phyloP scores from a whole-genome alignment of 371 early-diverging fungal species.

The Globomyces sp. region DNA sequence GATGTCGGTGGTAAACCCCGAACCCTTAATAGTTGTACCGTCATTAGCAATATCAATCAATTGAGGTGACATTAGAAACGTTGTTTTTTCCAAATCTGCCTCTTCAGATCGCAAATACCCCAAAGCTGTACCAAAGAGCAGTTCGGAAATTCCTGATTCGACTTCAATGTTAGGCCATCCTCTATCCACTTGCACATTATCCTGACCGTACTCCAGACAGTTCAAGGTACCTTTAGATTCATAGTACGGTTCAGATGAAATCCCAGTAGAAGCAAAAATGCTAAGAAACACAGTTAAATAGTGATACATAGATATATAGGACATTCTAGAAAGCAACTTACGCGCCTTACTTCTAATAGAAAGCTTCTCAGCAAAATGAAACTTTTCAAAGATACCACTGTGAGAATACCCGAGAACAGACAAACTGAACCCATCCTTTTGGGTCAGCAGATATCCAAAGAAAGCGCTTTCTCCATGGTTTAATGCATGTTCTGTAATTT shows the following conservation, averaged over 20 bases:
- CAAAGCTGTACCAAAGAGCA: constrained; percentile 31
- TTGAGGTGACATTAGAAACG: constrained; percentile 23
- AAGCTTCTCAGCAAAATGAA: constrained; percentile 11
- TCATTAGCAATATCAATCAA: constrained; percentile 27
- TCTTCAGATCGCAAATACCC: constrained; percentile 31
- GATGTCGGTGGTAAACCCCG: constrained; percentile 25
- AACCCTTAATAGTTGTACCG: constrained; percentile 30
- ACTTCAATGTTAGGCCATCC: constrained; percentile 25
- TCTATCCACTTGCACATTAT: constrained; percentile 7
- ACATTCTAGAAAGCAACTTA: not conserved
- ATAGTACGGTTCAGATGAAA: not conserved
- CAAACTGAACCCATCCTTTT: constrained; percentile 7
- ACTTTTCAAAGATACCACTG: constrained; percentile 1
- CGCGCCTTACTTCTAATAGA: not conserved
- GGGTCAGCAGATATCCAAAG: constrained; percentile 16
- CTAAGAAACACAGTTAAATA: not conserved
- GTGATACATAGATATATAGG: not conserved
- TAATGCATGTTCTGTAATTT: constrained; percentile 11
- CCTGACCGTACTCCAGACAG: not conserved
- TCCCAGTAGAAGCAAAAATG: constrained; percentile 3
- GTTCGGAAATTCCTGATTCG: constrained; percentile 27
- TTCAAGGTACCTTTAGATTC: not conserved
- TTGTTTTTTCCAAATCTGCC: constrained; percentile 13
- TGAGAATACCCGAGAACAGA: constrained; percentile 9
- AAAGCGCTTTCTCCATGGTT: not conserved